Evolutionary conservation across 345 rosid genomes (phyloP).

Genomic region (Passiflora organensis): DNA sequence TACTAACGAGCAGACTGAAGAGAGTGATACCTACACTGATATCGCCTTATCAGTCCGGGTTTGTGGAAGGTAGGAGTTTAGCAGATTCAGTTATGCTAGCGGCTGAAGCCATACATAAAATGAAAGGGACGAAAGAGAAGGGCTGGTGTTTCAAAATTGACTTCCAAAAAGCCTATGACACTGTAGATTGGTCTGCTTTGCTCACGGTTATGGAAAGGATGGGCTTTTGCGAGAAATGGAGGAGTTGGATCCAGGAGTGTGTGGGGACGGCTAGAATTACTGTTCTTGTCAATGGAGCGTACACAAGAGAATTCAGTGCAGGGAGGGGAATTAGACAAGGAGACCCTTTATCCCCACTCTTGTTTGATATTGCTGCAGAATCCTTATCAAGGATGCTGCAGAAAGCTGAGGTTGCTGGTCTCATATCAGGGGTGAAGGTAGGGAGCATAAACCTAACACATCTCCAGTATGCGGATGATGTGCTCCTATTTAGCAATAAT

Average conservation of each 20-base stretch:
- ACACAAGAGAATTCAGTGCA: not conserved
- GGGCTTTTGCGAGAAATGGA: not conserved
- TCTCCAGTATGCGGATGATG: not conserved
- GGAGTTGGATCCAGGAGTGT: not conserved
- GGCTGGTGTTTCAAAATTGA: not conserved
- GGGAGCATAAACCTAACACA: not conserved
- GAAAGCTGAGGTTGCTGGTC: not conserved
- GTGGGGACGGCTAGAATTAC: not conserved
- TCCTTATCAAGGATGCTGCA: too few species aligned
- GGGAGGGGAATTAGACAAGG: not conserved
- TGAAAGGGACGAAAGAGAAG: not conserved
- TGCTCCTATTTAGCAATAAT: not conserved
- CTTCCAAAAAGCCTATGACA: not conserved
- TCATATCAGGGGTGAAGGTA: not conserved
- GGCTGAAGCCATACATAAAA: not conserved
- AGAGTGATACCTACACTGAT: not conserved
- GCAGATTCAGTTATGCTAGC: not conserved
- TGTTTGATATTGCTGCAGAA: not conserved
- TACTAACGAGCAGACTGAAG: not conserved
- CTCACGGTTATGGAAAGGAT: not conserved
- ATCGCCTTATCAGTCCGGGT: not conserved
- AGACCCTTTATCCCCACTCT: not conserved
- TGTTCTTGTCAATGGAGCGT: not conserved
- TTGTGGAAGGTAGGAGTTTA: not conserved
- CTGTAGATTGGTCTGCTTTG: not conserved